Conservation (phyloP, 257 asterid species). For the Galeopsis tetrahit region DNA sequence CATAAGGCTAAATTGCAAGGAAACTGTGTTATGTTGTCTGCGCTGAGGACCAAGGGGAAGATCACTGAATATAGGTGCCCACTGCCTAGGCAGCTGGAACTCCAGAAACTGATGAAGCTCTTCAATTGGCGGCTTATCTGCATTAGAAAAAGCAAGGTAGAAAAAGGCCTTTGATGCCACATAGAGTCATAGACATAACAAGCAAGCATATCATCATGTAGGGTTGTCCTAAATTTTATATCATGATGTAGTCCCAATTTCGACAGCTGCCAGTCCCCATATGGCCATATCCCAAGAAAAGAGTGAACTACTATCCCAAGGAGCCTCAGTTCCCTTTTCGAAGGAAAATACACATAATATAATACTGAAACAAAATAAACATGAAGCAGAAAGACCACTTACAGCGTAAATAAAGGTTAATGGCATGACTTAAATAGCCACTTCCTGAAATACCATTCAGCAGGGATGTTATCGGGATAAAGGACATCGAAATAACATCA, state of each 20-base stretch:
- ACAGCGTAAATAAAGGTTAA: slow-evolving; percentile 94
- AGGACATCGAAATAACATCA: slow-evolving; percentile 95
- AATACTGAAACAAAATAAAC: slow-evolving; percentile 26
- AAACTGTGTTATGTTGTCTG: slow-evolving; percentile 69
- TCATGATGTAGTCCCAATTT: background rate
- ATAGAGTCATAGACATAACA: background rate
- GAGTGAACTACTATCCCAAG: slow-evolving; percentile 11
- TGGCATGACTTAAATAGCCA: slow-evolving; percentile 98
- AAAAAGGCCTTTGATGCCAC: slow-evolving; percentile 15
- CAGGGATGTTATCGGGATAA: slow-evolving; percentile 88
- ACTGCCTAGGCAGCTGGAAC: slow-evolving; percentile 96
- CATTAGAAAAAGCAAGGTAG: slow-evolving; percentile 29
- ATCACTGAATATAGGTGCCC: slow-evolving; percentile 97
- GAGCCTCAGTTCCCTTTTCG: slow-evolving; percentile 18
- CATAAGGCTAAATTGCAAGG: slow-evolving; percentile 92
- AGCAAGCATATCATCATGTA: slow-evolving; percentile 14
- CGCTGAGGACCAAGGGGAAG: slow-evolving; percentile 98
- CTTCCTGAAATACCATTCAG: slow-evolving; percentile 93
- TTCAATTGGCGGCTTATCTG: slow-evolving; percentile 99
- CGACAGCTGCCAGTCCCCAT: background rate
- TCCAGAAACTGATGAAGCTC: slow-evolving; percentile 98
- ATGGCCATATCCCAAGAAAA: slow-evolving; percentile 1
- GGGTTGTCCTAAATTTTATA: slow-evolving; percentile 11
- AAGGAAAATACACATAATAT: background rate
- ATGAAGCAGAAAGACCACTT: slow-evolving; percentile 44